phyloP scores from a whole-genome alignment of 176 grass and related monocot genomes.

The Carex cristatella region DNA sequence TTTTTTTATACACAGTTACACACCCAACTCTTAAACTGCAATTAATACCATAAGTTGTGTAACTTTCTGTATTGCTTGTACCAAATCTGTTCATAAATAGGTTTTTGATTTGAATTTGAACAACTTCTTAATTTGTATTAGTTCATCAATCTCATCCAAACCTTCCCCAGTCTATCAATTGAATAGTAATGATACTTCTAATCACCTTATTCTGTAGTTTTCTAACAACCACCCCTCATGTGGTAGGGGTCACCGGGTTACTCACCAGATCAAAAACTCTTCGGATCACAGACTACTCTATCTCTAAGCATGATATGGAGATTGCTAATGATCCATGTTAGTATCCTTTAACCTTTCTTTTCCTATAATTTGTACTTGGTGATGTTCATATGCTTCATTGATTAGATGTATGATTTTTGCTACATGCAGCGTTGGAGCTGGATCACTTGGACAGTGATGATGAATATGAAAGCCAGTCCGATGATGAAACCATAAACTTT shows the following conservation, averaged over 20 bases:
- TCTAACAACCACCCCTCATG: neutral
- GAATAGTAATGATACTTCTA: too few relatives aligned
- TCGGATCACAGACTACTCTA: neutral
- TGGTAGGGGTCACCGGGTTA: neutral
- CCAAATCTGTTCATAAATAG: neutral
- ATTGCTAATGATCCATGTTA: constrained; percentile 35
- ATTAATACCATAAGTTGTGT: neutral
- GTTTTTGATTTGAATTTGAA: neutral
- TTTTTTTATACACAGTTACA: too few relatives aligned
- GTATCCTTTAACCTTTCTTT: neutral
- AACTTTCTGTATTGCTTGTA: neutral
- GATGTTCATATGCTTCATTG: constrained; percentile 5
- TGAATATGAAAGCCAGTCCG: constrained; percentile 59
- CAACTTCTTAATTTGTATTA: neutral
- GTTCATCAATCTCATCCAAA: neutral
- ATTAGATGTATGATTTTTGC: neutral
- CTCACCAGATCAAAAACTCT: neutral
- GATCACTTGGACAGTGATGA: constrained; percentile 52
- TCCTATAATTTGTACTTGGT: neutral
- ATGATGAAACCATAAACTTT: constrained; percentile 67
- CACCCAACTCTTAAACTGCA: too few relatives aligned
- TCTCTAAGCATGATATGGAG: constrained; percentile 10
- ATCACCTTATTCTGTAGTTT: neutral
- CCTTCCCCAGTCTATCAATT: too few relatives aligned
- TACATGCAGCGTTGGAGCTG: constrained; percentile 25